These are phyloP conservation scores for Zygosaccharomyces bailii DNA, from an alignment of 805 yeast genomes.

Conservation along the genomic window DNA sequence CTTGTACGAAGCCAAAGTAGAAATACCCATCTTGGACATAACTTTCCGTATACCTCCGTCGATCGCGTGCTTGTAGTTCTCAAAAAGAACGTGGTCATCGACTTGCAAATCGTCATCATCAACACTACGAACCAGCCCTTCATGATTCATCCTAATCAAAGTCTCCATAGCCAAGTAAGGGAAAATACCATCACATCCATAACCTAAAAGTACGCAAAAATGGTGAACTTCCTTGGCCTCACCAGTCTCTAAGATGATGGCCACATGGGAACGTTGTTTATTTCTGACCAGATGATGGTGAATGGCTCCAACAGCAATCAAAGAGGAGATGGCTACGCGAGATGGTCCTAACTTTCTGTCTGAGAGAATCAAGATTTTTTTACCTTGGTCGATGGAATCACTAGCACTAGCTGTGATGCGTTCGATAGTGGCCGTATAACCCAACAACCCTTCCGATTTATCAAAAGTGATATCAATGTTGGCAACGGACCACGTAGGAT, in stretches of 20 bases:
- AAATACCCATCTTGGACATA: constrained; percentile 99
- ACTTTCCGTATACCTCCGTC: constrained; percentile 93
- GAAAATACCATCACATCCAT: constrained; percentile 95
- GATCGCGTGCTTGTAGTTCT: constrained; percentile 77
- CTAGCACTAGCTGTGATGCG: constrained; percentile 85
- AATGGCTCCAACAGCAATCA: constrained; percentile 94
- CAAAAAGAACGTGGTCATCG: constrained; percentile 56
- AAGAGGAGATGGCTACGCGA: constrained; percentile 77
- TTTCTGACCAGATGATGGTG: constrained; percentile 95
- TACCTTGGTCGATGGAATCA: constrained; percentile 71
- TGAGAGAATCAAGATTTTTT: constrained; percentile 71
- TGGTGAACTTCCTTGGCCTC: constrained; percentile 98
- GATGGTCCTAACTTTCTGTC: constrained; percentile 61
- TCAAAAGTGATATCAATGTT: constrained; percentile 85
- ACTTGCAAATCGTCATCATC: constrained; percentile 39
- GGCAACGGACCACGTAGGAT: constrained; percentile 83
- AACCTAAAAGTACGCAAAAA: constrained; percentile 88
- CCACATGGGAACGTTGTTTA: constrained; percentile 94
- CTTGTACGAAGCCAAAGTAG: constrained; percentile 95
- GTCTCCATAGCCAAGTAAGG: constrained; percentile 94
- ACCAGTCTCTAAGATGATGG: constrained; percentile 86
- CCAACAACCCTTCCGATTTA: constrained; percentile 77
- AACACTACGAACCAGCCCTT: constrained; percentile 59
- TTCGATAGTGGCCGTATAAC: constrained; percentile 81
- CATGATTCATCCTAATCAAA: constrained; percentile 75